Evolutionary conservation across 169 alveolate species (phyloP).

Genomic region (Plasmodium gonderi): DNA sequence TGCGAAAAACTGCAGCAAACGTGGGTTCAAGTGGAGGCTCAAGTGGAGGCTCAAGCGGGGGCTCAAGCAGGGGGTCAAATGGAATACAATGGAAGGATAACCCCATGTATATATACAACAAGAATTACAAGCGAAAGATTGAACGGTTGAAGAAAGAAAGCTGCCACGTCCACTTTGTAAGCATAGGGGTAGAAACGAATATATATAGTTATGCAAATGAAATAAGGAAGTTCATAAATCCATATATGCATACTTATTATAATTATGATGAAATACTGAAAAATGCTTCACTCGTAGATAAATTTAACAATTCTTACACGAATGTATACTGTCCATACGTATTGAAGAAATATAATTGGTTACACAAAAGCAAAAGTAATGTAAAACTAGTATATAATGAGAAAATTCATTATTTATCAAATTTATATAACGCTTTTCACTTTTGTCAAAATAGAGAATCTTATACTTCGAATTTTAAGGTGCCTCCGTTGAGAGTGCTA

Average conservation of each 20-base stretch:
- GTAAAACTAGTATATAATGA: slow-evolving; percentile 32
- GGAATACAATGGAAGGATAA: not conserved
- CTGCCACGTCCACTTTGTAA: not conserved
- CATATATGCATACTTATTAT: slow-evolving; percentile 36
- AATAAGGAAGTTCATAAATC: slow-evolving; percentile 24
- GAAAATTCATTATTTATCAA: slow-evolving; percentile 32
- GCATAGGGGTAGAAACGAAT: not conserved
- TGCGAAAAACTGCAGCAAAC: not conserved
- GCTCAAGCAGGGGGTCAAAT: not conserved
- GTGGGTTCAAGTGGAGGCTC: not conserved
- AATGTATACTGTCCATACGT: slow-evolving; percentile 65
- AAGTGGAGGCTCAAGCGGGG: no score
- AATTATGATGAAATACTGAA: slow-evolving; percentile 18
- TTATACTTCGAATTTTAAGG: not conserved
- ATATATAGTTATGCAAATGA: slow-evolving; percentile 6
- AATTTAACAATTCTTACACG: slow-evolving; percentile 1
- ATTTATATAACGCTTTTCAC: slow-evolving; percentile 21
- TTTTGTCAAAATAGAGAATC: slow-evolving; percentile 20
- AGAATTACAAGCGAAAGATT: slow-evolving; percentile 5
- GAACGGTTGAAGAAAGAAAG: slow-evolving; percentile 8
- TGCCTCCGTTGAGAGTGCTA: slow-evolving; percentile 59
- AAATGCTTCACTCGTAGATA: not conserved
- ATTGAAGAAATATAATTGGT: slow-evolving; percentile 58
- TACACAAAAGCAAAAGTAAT: slow-evolving; percentile 15
- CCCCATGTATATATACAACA: slow-evolving; percentile 19